These are phyloP conservation scores for Daedalea quercina DNA, from an alignment of 768 basidiomycete species.

Conservation along the genomic window DNA sequence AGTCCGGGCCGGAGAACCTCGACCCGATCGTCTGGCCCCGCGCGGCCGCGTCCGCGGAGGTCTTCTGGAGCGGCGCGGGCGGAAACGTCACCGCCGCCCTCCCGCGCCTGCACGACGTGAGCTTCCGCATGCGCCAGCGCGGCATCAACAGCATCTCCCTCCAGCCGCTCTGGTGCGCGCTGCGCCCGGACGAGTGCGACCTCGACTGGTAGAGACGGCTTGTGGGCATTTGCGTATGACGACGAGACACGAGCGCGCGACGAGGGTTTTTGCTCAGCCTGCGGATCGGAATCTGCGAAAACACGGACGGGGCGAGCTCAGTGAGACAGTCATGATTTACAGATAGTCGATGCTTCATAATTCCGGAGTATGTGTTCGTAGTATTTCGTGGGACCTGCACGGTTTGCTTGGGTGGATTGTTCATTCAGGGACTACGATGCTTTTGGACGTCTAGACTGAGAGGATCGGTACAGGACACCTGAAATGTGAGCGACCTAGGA, in stretches of 20 bases:
- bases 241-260: background rate
- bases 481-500: too few species aligned
- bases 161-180: conserved; percentile 70
- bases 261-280: too few species aligned
- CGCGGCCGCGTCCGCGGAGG: conserved; percentile 64
- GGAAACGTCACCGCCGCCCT: conserved; percentile 35
- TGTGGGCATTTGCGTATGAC: background rate
- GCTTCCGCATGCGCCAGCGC: conserved; percentile 55
- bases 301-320: too few species aligned
- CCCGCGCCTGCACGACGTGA: conserved; percentile 59
- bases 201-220: conserved; percentile 20
- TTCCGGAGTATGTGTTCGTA: too few species aligned
- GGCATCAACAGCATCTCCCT: conserved; percentile 56
- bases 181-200: conserved; percentile 55
- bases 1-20: conserved; percentile 58
- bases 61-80: conserved; percentile 66
- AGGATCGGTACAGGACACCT: too few species aligned
- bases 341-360: too few species aligned
- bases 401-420: too few species aligned
- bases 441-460: too few species aligned
- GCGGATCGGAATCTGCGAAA: too few species aligned
- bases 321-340: too few species aligned
- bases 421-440: too few species aligned
- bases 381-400: too few species aligned
- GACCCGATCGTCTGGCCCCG: conserved; percentile 74